phyloP scores from a whole-genome alignment of 139 green algal species.

The Chlorella sp. region DNA sequence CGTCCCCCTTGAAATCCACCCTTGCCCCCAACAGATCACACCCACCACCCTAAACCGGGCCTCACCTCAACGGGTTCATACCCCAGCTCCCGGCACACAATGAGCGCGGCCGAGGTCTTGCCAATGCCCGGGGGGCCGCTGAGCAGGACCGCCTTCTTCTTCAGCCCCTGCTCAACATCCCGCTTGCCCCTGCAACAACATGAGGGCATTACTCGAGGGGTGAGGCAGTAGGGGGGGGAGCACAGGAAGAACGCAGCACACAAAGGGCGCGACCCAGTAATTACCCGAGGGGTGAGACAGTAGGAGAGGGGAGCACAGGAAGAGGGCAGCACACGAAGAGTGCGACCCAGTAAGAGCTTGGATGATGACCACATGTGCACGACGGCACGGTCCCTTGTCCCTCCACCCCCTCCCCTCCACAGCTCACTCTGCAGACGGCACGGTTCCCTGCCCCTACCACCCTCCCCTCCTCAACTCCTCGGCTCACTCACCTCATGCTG shows the following conservation, averaged over 20 bases:
- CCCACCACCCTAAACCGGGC: neutral
- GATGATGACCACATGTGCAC: too few relatives aligned
- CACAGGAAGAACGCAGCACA: too few relatives aligned
- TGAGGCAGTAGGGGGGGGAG: neutral
- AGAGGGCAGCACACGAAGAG: too few relatives aligned
- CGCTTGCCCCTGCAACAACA: conserved; percentile 42
- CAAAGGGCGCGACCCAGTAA: too few relatives aligned
- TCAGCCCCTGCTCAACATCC: conserved; percentile 59
- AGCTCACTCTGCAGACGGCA: neutral
- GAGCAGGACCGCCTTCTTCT: conserved; percentile 95
- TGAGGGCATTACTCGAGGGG: neutral
- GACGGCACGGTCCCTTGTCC: too few relatives aligned
- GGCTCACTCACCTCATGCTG: too few relatives aligned
- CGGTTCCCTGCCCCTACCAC: neutral
- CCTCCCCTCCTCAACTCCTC: neutral
- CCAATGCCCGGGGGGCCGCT: conserved; percentile 91
- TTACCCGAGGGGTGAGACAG: too few relatives aligned
- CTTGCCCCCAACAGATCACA: neutral
- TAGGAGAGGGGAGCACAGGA: too few relatives aligned
- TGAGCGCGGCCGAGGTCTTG: conserved; percentile 66
- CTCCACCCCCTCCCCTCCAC: neutral
- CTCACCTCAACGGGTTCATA: conserved; percentile 85
- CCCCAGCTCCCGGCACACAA: conserved; percentile 70
- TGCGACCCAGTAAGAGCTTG: too few relatives aligned
- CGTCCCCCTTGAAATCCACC: neutral